Percentiles rank a stretch among this genome's conserved stretches.
Evolutionary conservation across 2,329 filamentous ascomycete genomes (phyloP).

Genomic region (Xylariaceae sp.): DNA sequence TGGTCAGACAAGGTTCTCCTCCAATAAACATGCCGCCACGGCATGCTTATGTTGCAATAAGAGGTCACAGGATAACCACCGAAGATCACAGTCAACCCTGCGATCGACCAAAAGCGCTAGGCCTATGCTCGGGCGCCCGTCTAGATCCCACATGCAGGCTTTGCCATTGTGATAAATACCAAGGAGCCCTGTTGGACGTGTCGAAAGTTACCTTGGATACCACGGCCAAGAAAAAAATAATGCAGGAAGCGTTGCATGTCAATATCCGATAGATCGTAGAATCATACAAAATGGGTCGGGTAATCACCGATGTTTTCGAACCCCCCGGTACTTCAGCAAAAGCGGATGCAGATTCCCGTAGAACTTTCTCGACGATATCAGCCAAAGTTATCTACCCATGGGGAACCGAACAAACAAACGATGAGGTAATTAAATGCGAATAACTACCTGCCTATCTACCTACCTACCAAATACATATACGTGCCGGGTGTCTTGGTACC

Average conservation of each 20-base stretch:
- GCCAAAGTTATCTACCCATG: background rate
- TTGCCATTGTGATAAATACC: background rate
- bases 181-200: background rate
- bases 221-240: background rate
- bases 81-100: slow-evolving; percentile 9
- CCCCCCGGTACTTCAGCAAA: slow-evolving; percentile 1
- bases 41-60: slow-evolving; percentile 16
- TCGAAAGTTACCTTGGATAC: slow-evolving; percentile 1
- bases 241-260: slow-evolving; percentile 3
- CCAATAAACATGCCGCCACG: slow-evolving; percentile 16
- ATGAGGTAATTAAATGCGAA: background rate
- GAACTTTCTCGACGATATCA: slow-evolving; percentile 1
- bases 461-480: background rate
- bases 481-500: background rate
- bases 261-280: slow-evolving; percentile 2
- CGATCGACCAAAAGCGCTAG: slow-evolving; percentile 6
- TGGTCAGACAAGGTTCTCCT: slow-evolving; percentile 11
- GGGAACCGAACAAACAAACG: background rate
- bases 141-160: slow-evolving; percentile 2
- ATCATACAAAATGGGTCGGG: background rate
- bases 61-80: slow-evolving; percentile 16
- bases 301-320: background rate
- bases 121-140: background rate
- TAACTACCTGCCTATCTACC: background rate
- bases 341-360: background rate